Percentiles rank a stretch among this genome's conserved stretches.
These are phyloP conservation scores for Boletus speciosus DNA, from an alignment of 768 basidiomycete species.

Conservation along the genomic window DNA sequence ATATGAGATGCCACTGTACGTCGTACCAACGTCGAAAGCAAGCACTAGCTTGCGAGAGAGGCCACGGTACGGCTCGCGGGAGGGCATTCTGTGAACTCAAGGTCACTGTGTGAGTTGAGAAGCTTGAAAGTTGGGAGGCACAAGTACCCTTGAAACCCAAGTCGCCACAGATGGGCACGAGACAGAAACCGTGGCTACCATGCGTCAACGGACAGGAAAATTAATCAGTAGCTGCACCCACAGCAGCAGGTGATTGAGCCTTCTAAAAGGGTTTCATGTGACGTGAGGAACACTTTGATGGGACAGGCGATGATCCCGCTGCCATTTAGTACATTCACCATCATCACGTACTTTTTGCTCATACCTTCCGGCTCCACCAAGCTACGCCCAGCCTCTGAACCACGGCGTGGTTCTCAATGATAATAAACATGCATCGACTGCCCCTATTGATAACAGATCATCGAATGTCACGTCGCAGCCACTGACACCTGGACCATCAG, in stretches of 20 bases:
- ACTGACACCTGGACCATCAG: not conserved
- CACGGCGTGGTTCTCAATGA: not conserved
- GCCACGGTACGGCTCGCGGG: conserved; percentile 35
- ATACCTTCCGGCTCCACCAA: not conserved
- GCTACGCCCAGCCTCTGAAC: not conserved
- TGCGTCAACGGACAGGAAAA: not conserved
- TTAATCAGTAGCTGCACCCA: not conserved
- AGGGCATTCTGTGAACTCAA: conserved; percentile 20
- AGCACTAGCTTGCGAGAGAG: conserved; percentile 39
- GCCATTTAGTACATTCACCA: not conserved
- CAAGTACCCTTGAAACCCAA: not conserved
- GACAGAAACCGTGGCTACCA: not conserved
- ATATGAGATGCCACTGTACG: conserved; percentile 40
- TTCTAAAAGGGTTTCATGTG: not conserved
- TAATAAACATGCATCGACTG: not conserved
- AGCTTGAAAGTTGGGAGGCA: not conserved
- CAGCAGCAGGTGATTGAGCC: not conserved
- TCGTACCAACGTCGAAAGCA: conserved; percentile 44
- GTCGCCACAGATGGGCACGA: not conserved
- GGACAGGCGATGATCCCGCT: not conserved
- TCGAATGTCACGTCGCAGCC: not conserved
- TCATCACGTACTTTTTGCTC: not conserved
- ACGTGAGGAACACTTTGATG: conserved; percentile 1
- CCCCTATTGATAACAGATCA: not conserved
- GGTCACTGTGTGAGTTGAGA: not conserved